These are phyloP conservation scores for Sordariomycetes sp. DNA, from an alignment of 2,329 filamentous ascomycete species.

Conservation along the genomic window DNA sequence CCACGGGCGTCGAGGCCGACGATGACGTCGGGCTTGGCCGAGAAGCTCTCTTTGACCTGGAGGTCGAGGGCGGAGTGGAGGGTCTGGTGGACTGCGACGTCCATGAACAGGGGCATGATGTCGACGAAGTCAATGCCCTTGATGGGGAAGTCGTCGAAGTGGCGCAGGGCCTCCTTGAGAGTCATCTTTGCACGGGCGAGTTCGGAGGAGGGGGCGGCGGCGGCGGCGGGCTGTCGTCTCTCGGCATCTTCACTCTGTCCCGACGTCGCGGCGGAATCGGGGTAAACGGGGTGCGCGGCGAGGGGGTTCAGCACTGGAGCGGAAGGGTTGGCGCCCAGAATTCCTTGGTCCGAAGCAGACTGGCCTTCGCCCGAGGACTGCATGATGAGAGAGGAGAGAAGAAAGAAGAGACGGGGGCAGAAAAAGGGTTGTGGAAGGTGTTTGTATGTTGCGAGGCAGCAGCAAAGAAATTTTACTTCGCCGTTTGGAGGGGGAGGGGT, in stretches of 20 bases:
- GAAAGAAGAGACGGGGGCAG: background rate
- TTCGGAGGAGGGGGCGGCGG: constrained; percentile 49
- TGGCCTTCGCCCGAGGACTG: constrained; percentile 4
- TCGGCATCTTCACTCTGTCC: constrained; percentile 35
- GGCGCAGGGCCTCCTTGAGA: constrained; percentile 61
- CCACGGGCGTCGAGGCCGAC: constrained; percentile 89
- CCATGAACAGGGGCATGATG: constrained; percentile 89
- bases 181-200: constrained; percentile 56
- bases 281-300: constrained; percentile 18
- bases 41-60: constrained; percentile 55
- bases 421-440: constrained; percentile 3
- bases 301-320: constrained; percentile 14
- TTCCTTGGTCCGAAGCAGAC: background rate
- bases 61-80: constrained; percentile 79
- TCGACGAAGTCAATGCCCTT: constrained; percentile 94
- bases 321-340: constrained; percentile 6
- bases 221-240: constrained; percentile 49
- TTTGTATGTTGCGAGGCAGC: constrained; percentile 2
- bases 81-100: constrained; percentile 57
- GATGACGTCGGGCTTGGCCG: constrained; percentile 68
- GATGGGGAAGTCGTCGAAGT: constrained; percentile 84
- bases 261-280: constrained; percentile 14
- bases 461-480: constrained; percentile 3
- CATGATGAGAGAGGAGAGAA: constrained; percentile 13
- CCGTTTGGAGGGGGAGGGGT: background rate